These are phyloP conservation scores for Bruguiera gymnorhiza DNA, from an alignment of 345 rosid genomes.

Conservation along the genomic window DNA sequence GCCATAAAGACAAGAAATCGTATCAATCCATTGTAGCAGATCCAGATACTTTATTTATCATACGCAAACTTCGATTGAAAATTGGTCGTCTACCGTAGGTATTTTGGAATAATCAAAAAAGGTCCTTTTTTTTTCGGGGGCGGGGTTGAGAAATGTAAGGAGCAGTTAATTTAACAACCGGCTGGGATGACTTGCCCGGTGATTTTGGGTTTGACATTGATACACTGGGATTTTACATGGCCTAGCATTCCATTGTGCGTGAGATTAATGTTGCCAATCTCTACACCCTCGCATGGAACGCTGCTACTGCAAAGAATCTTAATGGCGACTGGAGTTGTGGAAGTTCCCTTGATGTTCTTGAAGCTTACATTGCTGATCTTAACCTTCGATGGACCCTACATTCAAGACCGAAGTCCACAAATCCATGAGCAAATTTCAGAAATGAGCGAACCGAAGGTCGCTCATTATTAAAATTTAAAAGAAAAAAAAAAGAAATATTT, in stretches of 20 bases:
- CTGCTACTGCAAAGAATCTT: conserved; percentile 49
- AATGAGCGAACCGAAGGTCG: too few relatives aligned
- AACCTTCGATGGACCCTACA: conserved; percentile 34
- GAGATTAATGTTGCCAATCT: conserved; percentile 35
- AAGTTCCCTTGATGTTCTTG: conserved; percentile 46
- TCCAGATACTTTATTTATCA: too few relatives aligned
- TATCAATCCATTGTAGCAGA: too few relatives aligned
- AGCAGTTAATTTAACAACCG: conserved; percentile 17
- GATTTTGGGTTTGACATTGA: conserved; percentile 37
- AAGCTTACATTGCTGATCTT: conserved; percentile 45
- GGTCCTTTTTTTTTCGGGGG: too few relatives aligned
- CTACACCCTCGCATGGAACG: conserved; percentile 36
- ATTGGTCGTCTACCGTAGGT: too few relatives aligned
- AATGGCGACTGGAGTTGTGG: conserved; percentile 38
- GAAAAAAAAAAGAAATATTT: too few relatives aligned
- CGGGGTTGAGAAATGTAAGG: too few relatives aligned
- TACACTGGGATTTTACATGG: conserved; percentile 32
- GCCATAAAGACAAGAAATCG: too few relatives aligned
- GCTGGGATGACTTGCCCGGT: conserved; percentile 25
- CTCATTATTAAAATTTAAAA: too few relatives aligned
- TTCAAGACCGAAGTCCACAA: not conserved
- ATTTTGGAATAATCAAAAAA: too few relatives aligned
- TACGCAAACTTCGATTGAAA: too few relatives aligned
- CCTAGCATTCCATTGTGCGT: conserved; percentile 34
- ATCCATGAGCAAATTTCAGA: not conserved